Conservation (phyloP, 805 yeast species). For the Yamadazyma tumulicola region DNA sequence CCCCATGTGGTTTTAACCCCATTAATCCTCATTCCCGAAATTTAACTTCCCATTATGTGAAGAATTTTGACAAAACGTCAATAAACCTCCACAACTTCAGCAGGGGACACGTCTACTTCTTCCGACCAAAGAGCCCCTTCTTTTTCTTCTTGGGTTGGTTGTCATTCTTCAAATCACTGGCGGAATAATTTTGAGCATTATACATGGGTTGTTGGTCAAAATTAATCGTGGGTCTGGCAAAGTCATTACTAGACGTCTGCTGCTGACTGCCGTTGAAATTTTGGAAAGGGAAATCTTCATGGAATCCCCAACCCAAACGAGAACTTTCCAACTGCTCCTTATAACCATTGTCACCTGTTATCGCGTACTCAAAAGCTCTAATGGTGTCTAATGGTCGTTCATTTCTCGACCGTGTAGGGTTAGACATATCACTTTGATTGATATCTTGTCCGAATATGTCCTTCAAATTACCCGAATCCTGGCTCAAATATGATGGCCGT, state of each 20-base stretch:
- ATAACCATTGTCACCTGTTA: constrained; percentile 81
- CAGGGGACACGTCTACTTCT: constrained; percentile 22
- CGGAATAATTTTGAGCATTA: constrained; percentile 61
- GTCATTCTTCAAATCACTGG: constrained; percentile 39
- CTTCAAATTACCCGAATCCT: constrained; percentile 53
- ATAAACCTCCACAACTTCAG: too few relatives aligned
- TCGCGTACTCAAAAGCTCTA: constrained; percentile 87
- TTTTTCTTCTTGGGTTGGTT: constrained; percentile 43
- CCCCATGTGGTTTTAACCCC: too few relatives aligned
- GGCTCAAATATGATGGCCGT: constrained; percentile 41
- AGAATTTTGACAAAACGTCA: background rate
- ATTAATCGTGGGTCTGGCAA: constrained; percentile 36
- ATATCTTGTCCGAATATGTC: constrained; percentile 89
- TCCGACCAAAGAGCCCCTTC: constrained; percentile 73
- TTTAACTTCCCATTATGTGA: too few relatives aligned
- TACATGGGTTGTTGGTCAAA: constrained; percentile 40
- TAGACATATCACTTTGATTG: constrained; percentile 76
- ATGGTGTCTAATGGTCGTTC: constrained; percentile 98
- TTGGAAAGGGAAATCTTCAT: constrained; percentile 63
- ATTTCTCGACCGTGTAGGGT: constrained; percentile 89
- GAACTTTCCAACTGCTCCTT: constrained; percentile 79
- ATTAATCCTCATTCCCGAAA: too few relatives aligned
- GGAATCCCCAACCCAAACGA: constrained; percentile 84
- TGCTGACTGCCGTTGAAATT: constrained; percentile 19
- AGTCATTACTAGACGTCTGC: constrained; percentile 20